phyloP scores from a whole-genome alignment of 2,329 filamentous ascomycete genomes.

The Ceratocystis variospora region DNA sequence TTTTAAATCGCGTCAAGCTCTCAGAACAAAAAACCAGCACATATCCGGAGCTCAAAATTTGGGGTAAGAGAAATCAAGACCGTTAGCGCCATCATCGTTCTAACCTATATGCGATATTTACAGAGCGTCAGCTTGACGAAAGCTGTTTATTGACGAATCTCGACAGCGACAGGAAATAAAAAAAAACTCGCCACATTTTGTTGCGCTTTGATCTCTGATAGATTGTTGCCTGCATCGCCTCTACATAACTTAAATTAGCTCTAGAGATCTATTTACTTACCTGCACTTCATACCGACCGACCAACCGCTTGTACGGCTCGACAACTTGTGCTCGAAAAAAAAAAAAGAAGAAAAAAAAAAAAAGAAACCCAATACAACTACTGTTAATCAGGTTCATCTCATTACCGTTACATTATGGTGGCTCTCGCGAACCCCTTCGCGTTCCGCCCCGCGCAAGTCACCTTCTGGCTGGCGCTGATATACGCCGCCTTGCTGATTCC shows the following conservation, averaged over 20 bases:
- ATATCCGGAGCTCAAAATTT: not conserved
- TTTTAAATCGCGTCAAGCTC: not conserved
- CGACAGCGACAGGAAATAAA: not conserved
- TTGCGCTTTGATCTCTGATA: not conserved
- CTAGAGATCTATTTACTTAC: too few species aligned
- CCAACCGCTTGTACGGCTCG: not conserved
- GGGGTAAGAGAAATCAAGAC: not conserved
- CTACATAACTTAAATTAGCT: not conserved
- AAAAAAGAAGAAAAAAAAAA: not conserved
- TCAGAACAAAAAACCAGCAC: too few species aligned
- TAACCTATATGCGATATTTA: not conserved
- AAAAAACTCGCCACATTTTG: not conserved
- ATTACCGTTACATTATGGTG: not conserved
- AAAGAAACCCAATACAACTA: too few species aligned
- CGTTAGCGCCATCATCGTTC: not conserved
- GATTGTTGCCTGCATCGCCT: not conserved
- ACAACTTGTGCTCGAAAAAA: not conserved
- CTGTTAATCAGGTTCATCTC: not conserved
- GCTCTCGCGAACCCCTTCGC: constrained; percentile 43
- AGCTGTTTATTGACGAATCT: not conserved
- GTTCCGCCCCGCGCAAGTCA: constrained; percentile 71
- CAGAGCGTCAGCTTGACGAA: not conserved
- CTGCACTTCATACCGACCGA: too few species aligned
- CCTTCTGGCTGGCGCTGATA: constrained; percentile 58
- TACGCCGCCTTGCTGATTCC: constrained; percentile 68